Base-by-base conservation (phyloP, 2,329 filamentous ascomycete genomes). In the Xylariaceae sp. region DNA sequence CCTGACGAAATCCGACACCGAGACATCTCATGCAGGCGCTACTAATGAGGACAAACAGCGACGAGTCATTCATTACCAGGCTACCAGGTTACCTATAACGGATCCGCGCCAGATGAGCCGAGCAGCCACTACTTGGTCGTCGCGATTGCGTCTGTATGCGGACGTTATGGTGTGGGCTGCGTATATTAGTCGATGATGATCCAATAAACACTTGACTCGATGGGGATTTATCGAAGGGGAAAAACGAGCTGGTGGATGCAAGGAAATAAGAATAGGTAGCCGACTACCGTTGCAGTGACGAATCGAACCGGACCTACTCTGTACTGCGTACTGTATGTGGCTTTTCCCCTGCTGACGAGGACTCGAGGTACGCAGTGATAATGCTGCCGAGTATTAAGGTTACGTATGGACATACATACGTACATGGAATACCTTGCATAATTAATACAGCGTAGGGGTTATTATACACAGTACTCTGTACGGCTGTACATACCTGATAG, bases 21-120 rank as follows among this genome's bases (percentile, higher is more conserved):
- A 60, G 57, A 60, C 60, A 62, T 57, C 57, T 54, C 57, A 60
- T 60, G 60, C 60, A 56, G 50, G 52, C 45, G 53, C 51, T 55
- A 54, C 18, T 57, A 37, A 37, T 37, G 14, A 37, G 32, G 32
- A 37, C 32, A 37, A 37, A 37, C 32, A 7, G 32, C 32, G 14
- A 37, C 50, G 57, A 62, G 57, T 60, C 60, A 62, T 59, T 37
- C 45, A 55, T 20, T 46, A 37, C 12, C n/a, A n/a, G n/a, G n/a
- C 6, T 37, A 12, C 14, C 20, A 32, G 46, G 41, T 49, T 42
- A 51, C 26, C 26, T n/a, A 26, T 37, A 46, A 53, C 42, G 52
- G 53, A 57, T 55, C 56, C 44, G 45, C 41, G 50, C 41, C 45
- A 42, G 46, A 49, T 23, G 52, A 49, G 46, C 45, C 41, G 45